These are phyloP conservation scores for Obelidium mucronatum DNA, from an alignment of 192 early-diverging fungal genomes.

Conservation along the genomic window DNA sequence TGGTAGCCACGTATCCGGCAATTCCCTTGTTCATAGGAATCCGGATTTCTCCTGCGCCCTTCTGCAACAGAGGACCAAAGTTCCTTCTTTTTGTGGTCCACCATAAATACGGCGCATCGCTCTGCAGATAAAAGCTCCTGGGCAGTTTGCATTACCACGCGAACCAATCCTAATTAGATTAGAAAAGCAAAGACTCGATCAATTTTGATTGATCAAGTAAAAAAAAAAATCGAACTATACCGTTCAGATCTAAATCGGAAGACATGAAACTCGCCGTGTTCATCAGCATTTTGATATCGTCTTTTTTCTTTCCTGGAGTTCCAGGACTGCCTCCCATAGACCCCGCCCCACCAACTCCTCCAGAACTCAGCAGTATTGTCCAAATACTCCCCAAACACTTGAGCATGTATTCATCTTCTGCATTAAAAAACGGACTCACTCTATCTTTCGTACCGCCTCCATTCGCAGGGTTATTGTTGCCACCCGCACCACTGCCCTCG, in stretches of 20 bases:
- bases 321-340: not conserved
- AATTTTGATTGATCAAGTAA: not conserved
- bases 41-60: conserved; percentile 58
- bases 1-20: conserved; percentile 57
- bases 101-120: conserved; percentile 56
- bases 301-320: conserved; percentile 34
- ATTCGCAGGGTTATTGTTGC: too few species aligned
- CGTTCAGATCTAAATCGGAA: conserved; percentile 54
- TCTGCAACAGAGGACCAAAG: conserved; percentile 63
- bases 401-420: conserved; percentile 59
- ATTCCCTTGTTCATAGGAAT: conserved; percentile 60
- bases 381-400: conserved; percentile 48
- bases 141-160: conserved; percentile 58
- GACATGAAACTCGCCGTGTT: conserved; percentile 56
- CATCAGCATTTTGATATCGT: conserved; percentile 55
- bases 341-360: not conserved
- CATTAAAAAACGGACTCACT: conserved; percentile 53
- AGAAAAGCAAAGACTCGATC: too few species aligned
- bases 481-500: too few species aligned
- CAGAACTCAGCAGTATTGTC: conserved; percentile 40
- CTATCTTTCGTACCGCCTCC: not conserved
- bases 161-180: conserved; percentile 44
- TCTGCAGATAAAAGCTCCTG: conserved; percentile 59
- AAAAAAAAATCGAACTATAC: conserved; percentile 14
- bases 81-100: conserved; percentile 53